Percentiles rank a stretch among this genome's conserved stretches.
Evolutionary conservation across 2,329 filamentous ascomycete species (phyloP).

Genomic region (Claviceps citrina): DNA sequence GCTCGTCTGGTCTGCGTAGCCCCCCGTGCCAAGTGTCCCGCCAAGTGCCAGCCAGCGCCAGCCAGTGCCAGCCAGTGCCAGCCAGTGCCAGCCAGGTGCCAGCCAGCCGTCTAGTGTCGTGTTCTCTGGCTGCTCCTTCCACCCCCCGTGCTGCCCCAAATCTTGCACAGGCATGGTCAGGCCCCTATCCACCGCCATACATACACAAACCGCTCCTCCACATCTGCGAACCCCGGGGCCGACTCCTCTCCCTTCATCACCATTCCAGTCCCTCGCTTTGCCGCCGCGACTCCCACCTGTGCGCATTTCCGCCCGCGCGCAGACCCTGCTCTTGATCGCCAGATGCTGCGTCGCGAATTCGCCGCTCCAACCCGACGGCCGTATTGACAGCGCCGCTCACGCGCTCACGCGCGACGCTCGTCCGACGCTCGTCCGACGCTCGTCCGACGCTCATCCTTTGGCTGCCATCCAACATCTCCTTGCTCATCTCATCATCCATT

Average conservation of each 20-base stretch:
- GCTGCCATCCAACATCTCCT: neutral
- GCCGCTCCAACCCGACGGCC: slow-evolving; percentile 5
- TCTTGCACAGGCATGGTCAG: no score
- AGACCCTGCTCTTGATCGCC: slow-evolving; percentile 3
- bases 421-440: no score
- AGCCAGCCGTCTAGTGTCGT: neutral
- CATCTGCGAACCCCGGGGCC: slow-evolving; percentile 8
- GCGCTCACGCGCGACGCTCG: slow-evolving; percentile 3
- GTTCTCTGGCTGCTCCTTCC: neutral
- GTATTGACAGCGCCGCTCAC: slow-evolving; percentile 1
- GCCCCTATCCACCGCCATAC: slow-evolving; percentile 6
- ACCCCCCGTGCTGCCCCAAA: neutral
- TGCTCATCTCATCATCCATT: neutral
- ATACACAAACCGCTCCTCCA: slow-evolving; percentile 9
- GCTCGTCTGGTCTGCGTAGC: no score
- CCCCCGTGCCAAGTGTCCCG: no score
- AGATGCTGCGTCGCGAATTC: neutral
- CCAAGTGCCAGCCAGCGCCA: no score
- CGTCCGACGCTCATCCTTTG: neutral
- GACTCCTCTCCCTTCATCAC: slow-evolving; percentile 14
- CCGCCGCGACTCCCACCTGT: slow-evolving; percentile 9
- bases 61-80: no score
- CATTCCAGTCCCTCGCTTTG: slow-evolving; percentile 20
- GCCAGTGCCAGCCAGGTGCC: neutral
- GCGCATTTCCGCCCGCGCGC: slow-evolving; percentile 6